Percentiles rank a stretch among this genome's conserved stretches.
Evolutionary conservation across 352 stramenopile genomes (phyloP).

Genomic region (Phytopythium ostracodes): DNA sequence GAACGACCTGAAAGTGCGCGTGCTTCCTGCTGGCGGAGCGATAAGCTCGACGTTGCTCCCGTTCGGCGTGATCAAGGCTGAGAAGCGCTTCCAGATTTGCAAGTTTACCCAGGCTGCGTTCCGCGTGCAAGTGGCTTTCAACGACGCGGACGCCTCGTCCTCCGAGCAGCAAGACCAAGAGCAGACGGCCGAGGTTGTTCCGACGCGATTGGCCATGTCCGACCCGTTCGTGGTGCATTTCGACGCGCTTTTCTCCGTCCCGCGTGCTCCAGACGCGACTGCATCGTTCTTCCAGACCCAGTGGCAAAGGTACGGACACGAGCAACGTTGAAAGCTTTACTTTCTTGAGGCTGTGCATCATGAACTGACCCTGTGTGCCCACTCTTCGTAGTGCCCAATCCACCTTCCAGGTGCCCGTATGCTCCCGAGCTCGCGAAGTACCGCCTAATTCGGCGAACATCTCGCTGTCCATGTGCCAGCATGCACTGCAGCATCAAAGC

Average conservation of each 20-base stretch:
- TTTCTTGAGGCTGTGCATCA: neutral
- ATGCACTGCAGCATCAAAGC: constrained; percentile 22
- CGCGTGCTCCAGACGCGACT: constrained; percentile 25
- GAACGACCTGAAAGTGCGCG: constrained; percentile 56
- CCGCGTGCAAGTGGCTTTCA: constrained; percentile 57
- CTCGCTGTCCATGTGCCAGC: constrained; percentile 35
- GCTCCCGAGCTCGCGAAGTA: neutral
- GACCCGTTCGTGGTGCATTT: constrained; percentile 51
- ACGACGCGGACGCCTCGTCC: neutral
- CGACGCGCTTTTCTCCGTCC: constrained; percentile 35
- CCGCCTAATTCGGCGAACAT: too few relatives aligned
- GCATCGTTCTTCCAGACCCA: constrained; percentile 40
- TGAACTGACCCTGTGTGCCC: neutral
- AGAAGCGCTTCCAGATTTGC: constrained; percentile 67
- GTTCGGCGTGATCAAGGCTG: constrained; percentile 54
- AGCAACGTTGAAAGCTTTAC: neutral
- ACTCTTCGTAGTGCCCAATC: neutral
- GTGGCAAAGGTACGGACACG: constrained; percentile 43
- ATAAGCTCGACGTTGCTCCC: constrained; percentile 39
- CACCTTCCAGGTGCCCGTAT: neutral
- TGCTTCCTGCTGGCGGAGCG: constrained; percentile 31
- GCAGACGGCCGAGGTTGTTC: neutral
- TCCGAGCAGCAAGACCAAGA: constrained; percentile 6
- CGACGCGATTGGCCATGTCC: constrained; percentile 23
- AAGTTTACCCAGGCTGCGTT: constrained; percentile 52